Evolutionary conservation across 202 grass and related monocot species (phyloP).

Genomic region (Setaria viridis): DNA sequence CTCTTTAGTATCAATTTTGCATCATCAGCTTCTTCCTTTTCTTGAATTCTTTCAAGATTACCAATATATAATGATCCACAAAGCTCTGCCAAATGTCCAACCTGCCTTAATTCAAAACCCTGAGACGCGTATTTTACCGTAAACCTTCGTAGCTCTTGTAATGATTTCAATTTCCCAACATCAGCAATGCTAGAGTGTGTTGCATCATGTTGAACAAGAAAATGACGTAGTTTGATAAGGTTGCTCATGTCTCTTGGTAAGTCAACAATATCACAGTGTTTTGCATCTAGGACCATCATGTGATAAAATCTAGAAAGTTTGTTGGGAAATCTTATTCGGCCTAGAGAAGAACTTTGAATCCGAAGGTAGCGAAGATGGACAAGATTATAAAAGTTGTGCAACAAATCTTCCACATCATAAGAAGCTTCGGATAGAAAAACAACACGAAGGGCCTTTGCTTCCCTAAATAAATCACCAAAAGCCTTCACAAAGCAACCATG

Average conservation of each 20-base stretch:
- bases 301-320: not conserved
- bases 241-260: not conserved
- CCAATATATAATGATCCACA: not conserved
- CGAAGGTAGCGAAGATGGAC: constrained; percentile 5
- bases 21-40: not conserved
- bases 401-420: not conserved
- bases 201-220: not conserved
- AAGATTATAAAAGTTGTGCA: not conserved
- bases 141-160: constrained; percentile 1
- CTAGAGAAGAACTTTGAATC: not conserved
- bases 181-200: not conserved
- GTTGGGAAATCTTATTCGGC: not conserved
- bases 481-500: too few relatives aligned
- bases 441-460: not conserved
- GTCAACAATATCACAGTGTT: rapidly evolving
- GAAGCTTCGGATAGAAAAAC: not conserved
- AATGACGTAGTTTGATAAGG: not conserved
- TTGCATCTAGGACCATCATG: not conserved
- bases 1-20: not conserved
- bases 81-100: not conserved
- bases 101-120: not conserved
- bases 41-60: not conserved
- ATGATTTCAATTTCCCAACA: not conserved
- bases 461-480: not conserved
- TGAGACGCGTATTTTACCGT: not conserved